phyloP scores from a whole-genome alignment of 371 early-diverging fungal species.

The Lichtheimia ornata region DNA sequence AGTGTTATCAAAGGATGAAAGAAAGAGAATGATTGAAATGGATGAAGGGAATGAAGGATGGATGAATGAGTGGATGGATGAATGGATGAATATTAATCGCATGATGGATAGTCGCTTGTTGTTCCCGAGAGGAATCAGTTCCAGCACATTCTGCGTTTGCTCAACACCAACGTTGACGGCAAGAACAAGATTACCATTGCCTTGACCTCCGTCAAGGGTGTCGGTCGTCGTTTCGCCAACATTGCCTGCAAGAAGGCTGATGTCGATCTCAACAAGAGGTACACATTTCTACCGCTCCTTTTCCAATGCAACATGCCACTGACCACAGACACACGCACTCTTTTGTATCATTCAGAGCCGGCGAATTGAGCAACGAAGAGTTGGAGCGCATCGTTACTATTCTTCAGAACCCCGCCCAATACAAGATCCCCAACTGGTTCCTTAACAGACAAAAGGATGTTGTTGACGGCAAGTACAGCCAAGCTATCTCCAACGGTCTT shows the following conservation, averaged over 20 bases:
- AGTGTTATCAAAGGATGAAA: neutral
- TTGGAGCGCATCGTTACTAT: slow-evolving; percentile 87
- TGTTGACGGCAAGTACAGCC: slow-evolving; percentile 90
- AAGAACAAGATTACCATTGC: slow-evolving; percentile 95
- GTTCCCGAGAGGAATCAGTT: slow-evolving; percentile 89
- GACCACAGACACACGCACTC: neutral
- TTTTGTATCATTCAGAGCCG: slow-evolving; percentile 72
- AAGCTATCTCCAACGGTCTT: slow-evolving; percentile 92
- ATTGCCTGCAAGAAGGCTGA: slow-evolving; percentile 98
- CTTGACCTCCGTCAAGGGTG: slow-evolving; percentile 97
- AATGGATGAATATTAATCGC: neutral
- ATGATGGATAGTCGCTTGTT: slow-evolving; percentile 73
- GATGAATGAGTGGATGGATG: slow-evolving; percentile 8
- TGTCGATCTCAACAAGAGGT: slow-evolving; percentile 93
- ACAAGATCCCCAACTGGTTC: slow-evolving; percentile 98
- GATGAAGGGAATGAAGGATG: neutral
- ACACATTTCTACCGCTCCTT: slow-evolving; percentile 33
- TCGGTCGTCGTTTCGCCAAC: slow-evolving; percentile 98
- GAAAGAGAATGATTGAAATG: neutral
- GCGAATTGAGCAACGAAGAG: slow-evolving; percentile 95
- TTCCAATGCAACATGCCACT: neutral
- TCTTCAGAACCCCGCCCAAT: slow-evolving; percentile 90
- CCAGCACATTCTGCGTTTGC: slow-evolving; percentile 99
- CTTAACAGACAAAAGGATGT: slow-evolving; percentile 98
- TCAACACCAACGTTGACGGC: slow-evolving; percentile 99